Base-by-base conservation (phyloP, 2,329 filamentous ascomycete genomes). In the Sordariomycetes sp. region DNA sequence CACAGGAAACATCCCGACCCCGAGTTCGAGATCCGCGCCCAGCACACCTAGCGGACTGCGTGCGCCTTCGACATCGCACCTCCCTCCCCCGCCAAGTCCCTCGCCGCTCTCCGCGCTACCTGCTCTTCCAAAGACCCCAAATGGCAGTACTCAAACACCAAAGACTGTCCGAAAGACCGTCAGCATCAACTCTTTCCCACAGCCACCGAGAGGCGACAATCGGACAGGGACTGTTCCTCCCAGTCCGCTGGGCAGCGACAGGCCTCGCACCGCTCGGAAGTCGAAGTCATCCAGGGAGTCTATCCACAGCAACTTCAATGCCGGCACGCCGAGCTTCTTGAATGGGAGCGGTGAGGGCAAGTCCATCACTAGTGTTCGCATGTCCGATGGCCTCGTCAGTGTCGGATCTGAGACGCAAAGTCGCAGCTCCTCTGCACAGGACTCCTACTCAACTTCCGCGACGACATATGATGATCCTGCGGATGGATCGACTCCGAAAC, bases 131-230 rank as follows among this genome's bases (percentile, higher is more conserved):
- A 65, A 71, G 3, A 58, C 68, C 6, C 68, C 75, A 8, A 65
- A 64, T 23, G 59, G 76, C 25, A 14, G 11, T 78, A 74, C 41
- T 64, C 64, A 21, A 30, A 29, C 37, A 8, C 37, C 36, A 0
- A 88, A 80, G 56, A 76, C 79, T 2, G 59, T 95, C 36, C 78
- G 87, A 41, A 93, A 93, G 59, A 84, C 84, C 1, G 82, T 94
- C 49, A 95, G 88, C 67, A 94, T 95, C 50, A 90, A 88, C 52
- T 81, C 86, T 1, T 95, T 96, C 51, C 90, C 90, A 20, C 84
- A 94, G 43, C 90, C 90, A 11, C 90, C 90, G 11, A 79, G 79
- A 45, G 75, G 78, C 31, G 70, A 72, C 35, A 68, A 61, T 35
- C 69, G 72, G 43, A 61, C 66, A 31, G 33, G 33, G 4, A 86